A percentile compares a stretch with the other conserved stretches of the same genome.
These are phyloP conservation scores for Aechmea fasciata DNA, from an alignment of 176 grass and related monocot genomes.

Conservation along the genomic window DNA sequence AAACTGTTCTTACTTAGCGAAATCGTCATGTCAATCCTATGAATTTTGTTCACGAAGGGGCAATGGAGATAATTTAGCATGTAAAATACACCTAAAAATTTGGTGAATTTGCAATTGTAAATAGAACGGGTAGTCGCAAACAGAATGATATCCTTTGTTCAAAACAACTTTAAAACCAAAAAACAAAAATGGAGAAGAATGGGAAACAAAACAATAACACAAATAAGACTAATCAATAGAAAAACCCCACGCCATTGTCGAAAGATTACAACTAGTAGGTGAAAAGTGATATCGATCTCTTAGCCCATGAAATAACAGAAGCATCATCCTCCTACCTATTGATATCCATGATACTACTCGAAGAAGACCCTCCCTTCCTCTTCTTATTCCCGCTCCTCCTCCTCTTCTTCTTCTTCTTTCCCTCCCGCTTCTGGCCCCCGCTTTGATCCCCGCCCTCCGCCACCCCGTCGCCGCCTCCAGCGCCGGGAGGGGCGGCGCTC, in stretches of 20 bases:
- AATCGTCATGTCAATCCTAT: too few species aligned
- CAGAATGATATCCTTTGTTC: background rate
- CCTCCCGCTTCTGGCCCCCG: slow-evolving; percentile 18
- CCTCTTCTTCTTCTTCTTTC: slow-evolving; percentile 12
- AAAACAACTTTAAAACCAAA: background rate
- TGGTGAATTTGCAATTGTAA: too few species aligned
- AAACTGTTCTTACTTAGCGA: too few species aligned
- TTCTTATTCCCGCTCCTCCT: slow-evolving; percentile 24
- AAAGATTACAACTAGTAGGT: too few species aligned
- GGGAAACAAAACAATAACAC: background rate
- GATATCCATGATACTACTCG: slow-evolving; percentile 50
- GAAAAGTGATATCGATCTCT: too few species aligned
- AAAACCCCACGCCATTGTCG: background rate
- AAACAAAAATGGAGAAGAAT: background rate
- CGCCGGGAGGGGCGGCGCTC: background rate
- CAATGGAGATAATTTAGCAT: too few species aligned
- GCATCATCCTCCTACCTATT: slow-evolving; percentile 33
- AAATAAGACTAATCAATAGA: background rate
- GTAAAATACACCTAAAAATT: too few species aligned
- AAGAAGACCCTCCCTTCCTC: slow-evolving; percentile 37
- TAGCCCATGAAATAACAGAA: too few species aligned
- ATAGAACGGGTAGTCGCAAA: background rate
- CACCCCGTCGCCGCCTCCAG: background rate
- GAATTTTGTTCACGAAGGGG: too few species aligned
- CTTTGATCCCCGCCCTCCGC: background rate